Conservation (phyloP, 2,329 filamentous ascomycete species). For the Thelonectria blattea region DNA sequence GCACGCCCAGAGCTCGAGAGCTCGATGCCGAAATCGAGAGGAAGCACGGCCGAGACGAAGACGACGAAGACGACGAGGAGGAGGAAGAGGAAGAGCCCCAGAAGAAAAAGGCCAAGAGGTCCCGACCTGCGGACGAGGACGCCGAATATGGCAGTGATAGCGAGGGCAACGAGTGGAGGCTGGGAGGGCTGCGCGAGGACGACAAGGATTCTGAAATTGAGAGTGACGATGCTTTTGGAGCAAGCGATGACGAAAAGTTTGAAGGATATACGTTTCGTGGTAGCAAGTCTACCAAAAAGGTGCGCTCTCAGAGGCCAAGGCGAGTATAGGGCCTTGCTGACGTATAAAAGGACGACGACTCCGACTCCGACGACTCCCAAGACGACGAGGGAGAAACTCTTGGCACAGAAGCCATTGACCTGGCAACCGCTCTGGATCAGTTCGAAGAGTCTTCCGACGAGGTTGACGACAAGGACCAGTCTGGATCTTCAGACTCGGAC, state of each 20-base stretch:
- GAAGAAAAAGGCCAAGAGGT: constrained; percentile 51
- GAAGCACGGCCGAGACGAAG: constrained; percentile 53
- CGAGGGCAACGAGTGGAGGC: constrained; percentile 83
- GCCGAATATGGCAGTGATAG: constrained; percentile 81
- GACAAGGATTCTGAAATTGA: constrained; percentile 70
- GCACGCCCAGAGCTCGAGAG: constrained; percentile 57
- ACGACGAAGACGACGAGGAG: constrained; percentile 57
- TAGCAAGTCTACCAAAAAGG: constrained; percentile 47
- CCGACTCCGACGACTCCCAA: constrained; percentile 57
- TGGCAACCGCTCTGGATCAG: constrained; percentile 63
- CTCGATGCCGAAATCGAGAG: constrained; percentile 55
- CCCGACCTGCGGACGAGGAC: constrained; percentile 54
- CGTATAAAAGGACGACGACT: constrained; percentile 56
- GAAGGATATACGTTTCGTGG: constrained; percentile 70
- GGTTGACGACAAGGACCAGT: constrained; percentile 52
- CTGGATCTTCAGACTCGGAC: constrained; percentile 52
- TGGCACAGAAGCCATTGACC: constrained; percentile 64
- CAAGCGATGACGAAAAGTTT: constrained; percentile 86
- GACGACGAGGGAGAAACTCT: constrained; percentile 64
- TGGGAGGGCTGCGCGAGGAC: constrained; percentile 65
- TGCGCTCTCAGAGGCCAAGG: constrained; percentile 18
- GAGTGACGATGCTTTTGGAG: constrained; percentile 82
- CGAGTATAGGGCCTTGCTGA: constrained; percentile 11
- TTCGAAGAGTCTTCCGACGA: constrained; percentile 57
- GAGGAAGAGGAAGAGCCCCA: constrained; percentile 56